phyloP scores from a whole-genome alignment of 768 basidiomycete species.

The Porphyrellus cyaneotinctus region DNA sequence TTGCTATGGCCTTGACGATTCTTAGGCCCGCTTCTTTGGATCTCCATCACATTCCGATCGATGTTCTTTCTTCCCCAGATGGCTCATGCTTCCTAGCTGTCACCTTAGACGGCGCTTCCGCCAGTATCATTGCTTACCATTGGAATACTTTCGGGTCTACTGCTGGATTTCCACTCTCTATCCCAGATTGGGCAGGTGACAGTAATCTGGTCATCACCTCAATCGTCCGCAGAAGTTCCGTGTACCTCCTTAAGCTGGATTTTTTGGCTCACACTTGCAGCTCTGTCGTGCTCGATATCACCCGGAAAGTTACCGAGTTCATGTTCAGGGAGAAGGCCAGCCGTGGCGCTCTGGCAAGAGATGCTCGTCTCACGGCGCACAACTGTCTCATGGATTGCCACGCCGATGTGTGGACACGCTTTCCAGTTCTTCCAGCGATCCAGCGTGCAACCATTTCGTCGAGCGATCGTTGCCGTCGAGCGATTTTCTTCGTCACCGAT shows the following conservation, averaged over 20 bases:
- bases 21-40: conserved; percentile 44
- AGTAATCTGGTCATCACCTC: conserved; percentile 40
- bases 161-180: conserved; percentile 37
- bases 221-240: conserved; percentile 37
- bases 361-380: conserved; percentile 30
- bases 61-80: conserved; percentile 48
- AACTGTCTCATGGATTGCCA: conserved; percentile 54
- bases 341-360: conserved; percentile 18
- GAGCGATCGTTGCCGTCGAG: conserved; percentile 27
- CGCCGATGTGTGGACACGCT: conserved; percentile 55
- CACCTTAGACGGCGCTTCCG: conserved; percentile 18
- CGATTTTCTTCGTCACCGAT: conserved; percentile 43
- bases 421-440: conserved; percentile 53
- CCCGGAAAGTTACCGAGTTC: conserved; percentile 53
- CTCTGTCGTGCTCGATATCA: conserved; percentile 51
- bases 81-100: conserved; percentile 47
- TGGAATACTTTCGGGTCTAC: conserved; percentile 56
- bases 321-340: conserved; percentile 46
- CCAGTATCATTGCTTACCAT: conserved; percentile 42
- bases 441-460: conserved; percentile 41
- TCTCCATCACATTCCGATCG: conserved; percentile 32
- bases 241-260: conserved; percentile 45
- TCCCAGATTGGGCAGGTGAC: conserved; percentile 27
- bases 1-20: background rate
- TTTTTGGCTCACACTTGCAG: conserved; percentile 27